Evolutionary conservation across 345 rosid genomes (phyloP).

Genomic region (Odontarrhena argentea): DNA sequence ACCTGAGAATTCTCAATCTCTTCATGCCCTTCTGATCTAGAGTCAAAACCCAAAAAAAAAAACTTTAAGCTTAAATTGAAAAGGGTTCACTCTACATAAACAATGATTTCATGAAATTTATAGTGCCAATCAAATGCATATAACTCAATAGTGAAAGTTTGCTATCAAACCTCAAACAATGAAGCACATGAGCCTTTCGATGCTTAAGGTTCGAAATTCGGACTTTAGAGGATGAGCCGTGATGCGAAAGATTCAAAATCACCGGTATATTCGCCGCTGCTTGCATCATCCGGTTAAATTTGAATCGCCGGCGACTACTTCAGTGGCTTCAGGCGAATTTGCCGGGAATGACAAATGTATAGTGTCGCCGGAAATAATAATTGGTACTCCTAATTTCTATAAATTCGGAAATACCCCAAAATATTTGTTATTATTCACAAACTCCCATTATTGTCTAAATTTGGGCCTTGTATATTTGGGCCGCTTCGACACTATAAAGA

Average conservation of each 20-base stretch:
- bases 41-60: constrained; percentile 4
- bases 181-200: constrained; percentile 25
- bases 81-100: background rate
- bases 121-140: background rate
- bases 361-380: background rate
- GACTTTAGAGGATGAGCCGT: background rate
- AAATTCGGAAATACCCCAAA: constrained; percentile 1
- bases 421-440: background rate
- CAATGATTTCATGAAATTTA: background rate
- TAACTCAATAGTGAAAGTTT: background rate
- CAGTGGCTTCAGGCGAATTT: constrained; percentile 19
- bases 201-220: constrained; percentile 1
- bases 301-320: constrained; percentile 16
- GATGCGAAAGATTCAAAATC: constrained; percentile 10
- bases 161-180: constrained; percentile 35
- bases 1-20: constrained; percentile 51
- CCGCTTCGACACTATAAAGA: no score
- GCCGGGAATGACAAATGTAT: constrained; percentile 25
- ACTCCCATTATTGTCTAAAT: no score
- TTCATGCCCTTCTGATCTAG: constrained; percentile 49
- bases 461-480: no score
- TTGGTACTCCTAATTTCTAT: background rate
- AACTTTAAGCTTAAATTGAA: background rate
- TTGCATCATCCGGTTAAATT: constrained; percentile 21
- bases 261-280: constrained; percentile 25